Conservation (phyloP, 225 moss, liverwort and hornwort genomes). For the Marchantia polymorpha region DNA sequence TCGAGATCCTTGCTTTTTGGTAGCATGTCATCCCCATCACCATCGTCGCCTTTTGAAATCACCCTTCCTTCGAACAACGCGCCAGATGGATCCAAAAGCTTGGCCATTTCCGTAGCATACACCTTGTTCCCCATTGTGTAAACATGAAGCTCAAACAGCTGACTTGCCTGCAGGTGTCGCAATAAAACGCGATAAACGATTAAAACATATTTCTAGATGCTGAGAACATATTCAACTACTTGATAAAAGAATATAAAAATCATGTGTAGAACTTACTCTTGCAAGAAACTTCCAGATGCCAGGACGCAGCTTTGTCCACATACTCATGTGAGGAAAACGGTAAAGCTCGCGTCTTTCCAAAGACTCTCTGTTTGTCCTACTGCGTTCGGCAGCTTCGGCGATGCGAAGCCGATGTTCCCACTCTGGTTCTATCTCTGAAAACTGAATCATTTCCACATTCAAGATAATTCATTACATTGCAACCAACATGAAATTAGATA, state of each 20-base stretch:
- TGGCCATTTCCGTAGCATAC: conserved; percentile 99
- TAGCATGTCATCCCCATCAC: conserved; percentile 64
- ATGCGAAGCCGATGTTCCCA: conserved; percentile 89
- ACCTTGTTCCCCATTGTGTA: conserved; percentile 99
- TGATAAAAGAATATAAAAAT: neutral
- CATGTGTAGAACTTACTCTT: conserved; percentile 54
- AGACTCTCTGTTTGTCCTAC: conserved; percentile 69
- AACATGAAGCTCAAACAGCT: conserved; percentile 91
- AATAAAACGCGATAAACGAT: conserved; percentile 7
- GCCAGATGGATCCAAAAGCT: conserved; percentile 91
- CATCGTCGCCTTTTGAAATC: conserved; percentile 99
- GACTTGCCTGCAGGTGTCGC: conserved; percentile 76
- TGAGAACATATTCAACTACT: neutral
- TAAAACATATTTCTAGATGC: neutral
- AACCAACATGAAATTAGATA: neutral
- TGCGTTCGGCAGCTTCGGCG: conserved; percentile 77
- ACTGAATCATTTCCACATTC: conserved; percentile 45
- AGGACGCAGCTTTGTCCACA: conserved; percentile 99
- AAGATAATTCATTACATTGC: neutral
- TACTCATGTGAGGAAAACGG: conserved; percentile 97
- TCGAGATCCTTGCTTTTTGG: conserved; percentile 98
- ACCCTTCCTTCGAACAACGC: conserved; percentile 86
- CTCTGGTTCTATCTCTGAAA: conserved; percentile 94
- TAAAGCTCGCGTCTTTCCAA: conserved; percentile 73
- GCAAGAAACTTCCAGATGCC: conserved; percentile 99